Percentiles rank a stretch among this genome's conserved stretches.
These are phyloP conservation scores for Trypethelium eluteriae DNA, from an alignment of 495 filamentous ascomycete species.

Conservation along the genomic window DNA sequence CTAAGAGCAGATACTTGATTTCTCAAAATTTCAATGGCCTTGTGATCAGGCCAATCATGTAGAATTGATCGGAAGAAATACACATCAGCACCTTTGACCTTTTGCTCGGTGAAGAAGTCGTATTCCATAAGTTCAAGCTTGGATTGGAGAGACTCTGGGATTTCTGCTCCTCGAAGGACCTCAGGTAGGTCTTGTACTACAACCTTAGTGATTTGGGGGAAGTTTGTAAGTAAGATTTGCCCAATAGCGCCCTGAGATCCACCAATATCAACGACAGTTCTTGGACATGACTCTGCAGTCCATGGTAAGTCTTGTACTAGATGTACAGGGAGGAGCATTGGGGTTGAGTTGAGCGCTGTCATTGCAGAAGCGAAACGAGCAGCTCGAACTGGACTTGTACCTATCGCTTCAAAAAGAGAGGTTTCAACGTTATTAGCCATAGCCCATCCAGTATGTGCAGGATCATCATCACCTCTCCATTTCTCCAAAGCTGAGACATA, in stretches of 20 bases:
- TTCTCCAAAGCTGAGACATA: slow-evolving; percentile 6
- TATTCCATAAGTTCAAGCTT: slow-evolving; percentile 36
- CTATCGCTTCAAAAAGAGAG: not conserved
- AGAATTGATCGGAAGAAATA: slow-evolving; percentile 35
- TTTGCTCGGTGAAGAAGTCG: slow-evolving; percentile 40
- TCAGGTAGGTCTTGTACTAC: slow-evolving; percentile 15
- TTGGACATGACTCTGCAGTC: slow-evolving; percentile 7
- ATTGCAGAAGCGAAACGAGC: slow-evolving; percentile 5
- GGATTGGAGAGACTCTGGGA: not conserved
- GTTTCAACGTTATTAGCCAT: slow-evolving; percentile 1
- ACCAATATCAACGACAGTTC: not conserved
- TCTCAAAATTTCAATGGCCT: slow-evolving; percentile 2
- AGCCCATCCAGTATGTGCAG: slow-evolving; percentile 1
- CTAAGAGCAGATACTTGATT: slow-evolving; percentile 1
- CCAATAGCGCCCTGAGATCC: not conserved
- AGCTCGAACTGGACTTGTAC: not conserved
- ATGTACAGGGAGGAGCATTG: not conserved
- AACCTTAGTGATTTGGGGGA: not conserved
- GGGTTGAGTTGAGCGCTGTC: slow-evolving; percentile 1
- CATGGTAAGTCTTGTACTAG: not conserved
- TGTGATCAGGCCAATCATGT: slow-evolving; percentile 38
- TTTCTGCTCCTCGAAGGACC: slow-evolving; percentile 4
- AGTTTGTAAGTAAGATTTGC: not conserved
- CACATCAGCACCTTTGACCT: slow-evolving; percentile 35
- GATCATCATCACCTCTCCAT: slow-evolving; percentile 6